These are phyloP conservation scores for Colletotrichum gloeosporioides DNA, from an alignment of 2,329 filamentous ascomycete genomes.

Conservation along the genomic window DNA sequence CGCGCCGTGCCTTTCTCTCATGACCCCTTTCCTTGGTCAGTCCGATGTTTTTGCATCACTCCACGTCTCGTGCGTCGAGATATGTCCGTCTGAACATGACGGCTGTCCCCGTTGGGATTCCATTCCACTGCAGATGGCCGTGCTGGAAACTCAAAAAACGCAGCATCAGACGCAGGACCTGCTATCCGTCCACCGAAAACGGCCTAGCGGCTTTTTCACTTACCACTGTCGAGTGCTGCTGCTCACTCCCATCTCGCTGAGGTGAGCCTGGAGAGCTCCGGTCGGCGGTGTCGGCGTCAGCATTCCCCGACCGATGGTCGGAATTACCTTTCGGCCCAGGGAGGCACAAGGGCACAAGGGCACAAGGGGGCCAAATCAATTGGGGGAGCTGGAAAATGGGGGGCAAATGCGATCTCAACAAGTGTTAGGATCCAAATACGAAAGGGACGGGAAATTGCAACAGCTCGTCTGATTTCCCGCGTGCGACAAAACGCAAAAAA, in stretches of 20 bases:
- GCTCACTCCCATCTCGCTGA: not conserved
- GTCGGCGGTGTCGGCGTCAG: constrained; percentile 5
- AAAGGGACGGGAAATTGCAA: not conserved
- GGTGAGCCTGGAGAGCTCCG: not conserved
- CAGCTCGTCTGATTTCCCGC: not conserved
- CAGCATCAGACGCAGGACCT: not conserved
- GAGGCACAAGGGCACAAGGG: not conserved
- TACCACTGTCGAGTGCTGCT: not conserved
- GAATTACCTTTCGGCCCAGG: constrained; percentile 1
- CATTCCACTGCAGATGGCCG: not conserved
- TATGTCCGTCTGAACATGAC: not conserved
- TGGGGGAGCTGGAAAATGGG: not conserved
- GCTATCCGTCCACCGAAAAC: not conserved
- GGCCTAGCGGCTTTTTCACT: not conserved
- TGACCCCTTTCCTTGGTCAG: not conserved
- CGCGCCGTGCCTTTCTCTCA: not conserved
- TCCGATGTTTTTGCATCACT: not conserved
- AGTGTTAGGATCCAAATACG: constrained; percentile 2
- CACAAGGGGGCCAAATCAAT: not conserved
- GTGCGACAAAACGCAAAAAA: not conserved
- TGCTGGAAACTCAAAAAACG: not conserved
- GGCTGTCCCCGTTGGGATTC: not conserved
- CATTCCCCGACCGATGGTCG: constrained; percentile 4
- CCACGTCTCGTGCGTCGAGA: not conserved
- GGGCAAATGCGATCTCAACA: not conserved